Evolutionary conservation across 768 basidiomycete species (phyloP).

Genomic region (Leccinum sublutescens): DNA sequence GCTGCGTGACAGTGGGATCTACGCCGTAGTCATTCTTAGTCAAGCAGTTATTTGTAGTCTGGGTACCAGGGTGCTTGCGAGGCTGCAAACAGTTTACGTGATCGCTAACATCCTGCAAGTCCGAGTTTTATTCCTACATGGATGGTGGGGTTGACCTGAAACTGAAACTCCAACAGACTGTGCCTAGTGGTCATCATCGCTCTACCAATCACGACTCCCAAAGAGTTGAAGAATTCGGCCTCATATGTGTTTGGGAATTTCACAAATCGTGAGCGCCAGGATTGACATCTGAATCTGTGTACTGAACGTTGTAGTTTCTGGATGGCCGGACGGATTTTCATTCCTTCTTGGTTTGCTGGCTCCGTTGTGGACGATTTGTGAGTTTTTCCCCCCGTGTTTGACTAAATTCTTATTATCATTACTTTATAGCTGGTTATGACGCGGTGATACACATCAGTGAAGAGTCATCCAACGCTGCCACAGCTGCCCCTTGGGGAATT

Average conservation of each 20-base stretch:
- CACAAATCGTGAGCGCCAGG: constrained; percentile 43
- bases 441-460: constrained; percentile 51
- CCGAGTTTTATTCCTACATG: not conserved
- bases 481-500: constrained; percentile 56
- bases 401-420: not conserved
- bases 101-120: constrained; percentile 39
- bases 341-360: constrained; percentile 49
- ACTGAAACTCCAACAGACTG: constrained; percentile 4
- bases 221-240: constrained; percentile 56
- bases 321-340: constrained; percentile 45
- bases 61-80: constrained; percentile 60
- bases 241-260: constrained; percentile 62
- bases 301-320: constrained; percentile 27
- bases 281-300: not conserved
- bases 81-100: constrained; percentile 55
- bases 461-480: constrained; percentile 52
- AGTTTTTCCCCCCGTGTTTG: not conserved
- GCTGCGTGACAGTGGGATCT: constrained; percentile 52
- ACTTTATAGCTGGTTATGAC: constrained; percentile 41
- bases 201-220: constrained; percentile 59
- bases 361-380: constrained; percentile 46
- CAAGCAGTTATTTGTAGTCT: constrained; percentile 66
- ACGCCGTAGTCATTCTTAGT: constrained; percentile 52
- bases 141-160: not conserved
- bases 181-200: constrained; percentile 45